Evolutionary conservation across 768 basidiomycete genomes (phyloP), one percentile per base, ranked within the genome.

Genomic region (Bullera alba): DNA sequence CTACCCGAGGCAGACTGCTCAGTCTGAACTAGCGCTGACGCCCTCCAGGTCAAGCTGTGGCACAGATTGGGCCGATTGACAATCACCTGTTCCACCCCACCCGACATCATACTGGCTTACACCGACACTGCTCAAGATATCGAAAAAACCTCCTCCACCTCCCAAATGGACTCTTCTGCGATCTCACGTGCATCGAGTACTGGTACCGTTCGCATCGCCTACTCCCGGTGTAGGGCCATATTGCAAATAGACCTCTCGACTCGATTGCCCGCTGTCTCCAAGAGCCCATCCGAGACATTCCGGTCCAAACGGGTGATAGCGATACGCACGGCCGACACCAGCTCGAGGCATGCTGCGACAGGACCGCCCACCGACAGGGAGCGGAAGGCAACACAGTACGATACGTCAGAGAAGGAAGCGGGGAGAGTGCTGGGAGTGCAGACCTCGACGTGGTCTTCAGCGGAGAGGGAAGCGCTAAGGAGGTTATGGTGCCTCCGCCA

Each of bases 51-150:
- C 38, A 64, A 54, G 48, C 15, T 67, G 17, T 67, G 50, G 34
- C 50, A 51, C 26, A 43, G 53, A 0, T 54, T 62, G 10, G 65
- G 62, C 2, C 41, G 53, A 7, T 21, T 67, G 10, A 50, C 39
- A 3, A 56, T 64, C 12, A 62, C 65, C 2, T 67, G 65, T 34
- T 67, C 60, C 0, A 30, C 43, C 17, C 65, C 65, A 19, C 62
- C 65, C n/a, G 63, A 67, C 46, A 35, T 64, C 29, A 53, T 57
- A 12, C 35, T 67, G 8, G 28, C 27, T 16, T 60, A 60, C 38
- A 41, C 14, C 21, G n/a, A n/a, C n/a, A n/a, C n/a, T n/a, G n/a
- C n/a, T n/a, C n/a, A n/a, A n/a, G n/a, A n/a, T n/a, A n/a, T n/a
- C n/a, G n/a, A n/a, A n/a, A n/a, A n/a, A n/a, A n/a, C n/a, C n/a